phyloP scores from a whole-genome alignment of 139 green algal genomes.

The Dunaliella primolecta region DNA sequence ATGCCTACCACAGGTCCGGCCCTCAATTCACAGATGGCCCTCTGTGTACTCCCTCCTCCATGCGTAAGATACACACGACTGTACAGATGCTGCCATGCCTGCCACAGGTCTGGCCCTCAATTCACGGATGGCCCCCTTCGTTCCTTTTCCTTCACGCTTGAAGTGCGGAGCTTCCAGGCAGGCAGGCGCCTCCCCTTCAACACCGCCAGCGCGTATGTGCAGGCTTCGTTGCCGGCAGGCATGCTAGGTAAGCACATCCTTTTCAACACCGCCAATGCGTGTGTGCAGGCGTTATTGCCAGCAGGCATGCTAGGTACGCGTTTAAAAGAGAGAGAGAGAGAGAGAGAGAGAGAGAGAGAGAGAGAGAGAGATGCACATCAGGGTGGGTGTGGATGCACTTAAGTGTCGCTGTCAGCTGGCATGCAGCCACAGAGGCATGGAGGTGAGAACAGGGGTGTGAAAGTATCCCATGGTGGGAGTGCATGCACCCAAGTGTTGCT shows the following conservation, averaged over 20 bases:
- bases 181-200: constrained; percentile 44
- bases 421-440: too few relatives aligned
- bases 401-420: too few relatives aligned
- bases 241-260: constrained; percentile 33
- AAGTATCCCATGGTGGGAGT: too few relatives aligned
- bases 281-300: background rate
- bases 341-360: too few relatives aligned
- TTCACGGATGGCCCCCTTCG: constrained; percentile 34
- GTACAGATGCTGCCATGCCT: background rate
- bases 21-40: constrained; percentile 24
- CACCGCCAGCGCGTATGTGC: constrained; percentile 36
- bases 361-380: too few relatives aligned
- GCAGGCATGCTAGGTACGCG: background rate
- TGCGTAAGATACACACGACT: constrained; percentile 48
- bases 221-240: constrained; percentile 38
- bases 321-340: too few relatives aligned
- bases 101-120: background rate
- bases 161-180: constrained; percentile 50
- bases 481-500: too few relatives aligned
- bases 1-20: background rate
- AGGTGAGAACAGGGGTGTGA: too few relatives aligned
- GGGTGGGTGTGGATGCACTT: too few relatives aligned
- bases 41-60: constrained; percentile 28
- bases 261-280: background rate
- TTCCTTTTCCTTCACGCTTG: constrained; percentile 41